These are phyloP conservation scores for Stagonosporopsis vannaccii DNA, from an alignment of 2,329 filamentous ascomycete species.

Conservation along the genomic window DNA sequence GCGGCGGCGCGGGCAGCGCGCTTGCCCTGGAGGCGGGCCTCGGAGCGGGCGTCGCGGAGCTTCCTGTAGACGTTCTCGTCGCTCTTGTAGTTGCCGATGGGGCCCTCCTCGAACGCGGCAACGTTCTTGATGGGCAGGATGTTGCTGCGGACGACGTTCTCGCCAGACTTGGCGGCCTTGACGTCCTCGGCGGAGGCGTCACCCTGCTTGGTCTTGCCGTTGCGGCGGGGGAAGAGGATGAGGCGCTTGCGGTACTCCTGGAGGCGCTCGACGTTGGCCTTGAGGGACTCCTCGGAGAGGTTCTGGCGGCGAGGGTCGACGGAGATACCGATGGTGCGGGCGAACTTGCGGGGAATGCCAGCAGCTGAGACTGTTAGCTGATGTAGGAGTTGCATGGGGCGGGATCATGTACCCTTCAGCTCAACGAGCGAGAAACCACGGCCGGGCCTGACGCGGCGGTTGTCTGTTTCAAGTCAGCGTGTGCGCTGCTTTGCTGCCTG, in stretches of 20 bases:
- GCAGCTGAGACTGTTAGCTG: conserved; percentile 71
- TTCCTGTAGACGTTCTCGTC: conserved; percentile 88
- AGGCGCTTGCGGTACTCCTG: conserved; percentile 96
- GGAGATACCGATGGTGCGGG: conserved; percentile 94
- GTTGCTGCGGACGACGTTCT: conserved; percentile 62
- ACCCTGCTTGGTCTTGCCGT: conserved; percentile 89
- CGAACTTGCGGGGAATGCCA: conserved; percentile 91
- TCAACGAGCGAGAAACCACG: conserved; percentile 97
- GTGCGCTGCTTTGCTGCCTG: background rate
- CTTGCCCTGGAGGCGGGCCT: conserved; percentile 80
- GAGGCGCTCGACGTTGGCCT: conserved; percentile 94
- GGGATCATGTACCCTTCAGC: conserved; percentile 81
- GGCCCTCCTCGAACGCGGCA: conserved; percentile 79
- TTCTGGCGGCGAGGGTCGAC: conserved; percentile 97
- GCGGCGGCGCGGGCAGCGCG: conserved; percentile 94
- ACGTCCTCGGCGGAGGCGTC: conserved; percentile 86
- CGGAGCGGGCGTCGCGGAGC: conserved; percentile 83
- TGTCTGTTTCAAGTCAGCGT: conserved; percentile 61
- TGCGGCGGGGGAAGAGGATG: conserved; percentile 97
- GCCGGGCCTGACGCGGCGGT: conserved; percentile 94
- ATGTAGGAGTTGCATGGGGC: background rate
- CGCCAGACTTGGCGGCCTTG: conserved; percentile 68
- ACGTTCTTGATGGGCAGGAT: conserved; percentile 76
- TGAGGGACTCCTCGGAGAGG: conserved; percentile 92
- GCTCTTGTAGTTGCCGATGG: conserved; percentile 71